phyloP scores from a whole-genome alignment of 495 filamentous ascomycete genomes.

The Penicillium bialowiezense region DNA sequence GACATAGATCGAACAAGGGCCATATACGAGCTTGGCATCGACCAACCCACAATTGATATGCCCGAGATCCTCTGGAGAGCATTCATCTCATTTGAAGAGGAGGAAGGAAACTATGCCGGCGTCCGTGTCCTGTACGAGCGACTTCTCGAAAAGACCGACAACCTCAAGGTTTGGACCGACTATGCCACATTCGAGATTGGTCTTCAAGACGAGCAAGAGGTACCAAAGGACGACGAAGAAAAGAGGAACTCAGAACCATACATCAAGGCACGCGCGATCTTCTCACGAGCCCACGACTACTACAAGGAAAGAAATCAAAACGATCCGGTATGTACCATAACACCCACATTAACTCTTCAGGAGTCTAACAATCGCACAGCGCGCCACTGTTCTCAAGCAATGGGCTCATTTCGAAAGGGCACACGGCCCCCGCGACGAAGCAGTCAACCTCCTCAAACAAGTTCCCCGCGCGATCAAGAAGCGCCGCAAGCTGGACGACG shows the following conservation, averaged over 20 bases:
- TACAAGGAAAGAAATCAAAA: conserved; percentile 93
- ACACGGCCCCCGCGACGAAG: conserved; percentile 73
- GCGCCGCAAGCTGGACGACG: conserved; percentile 89
- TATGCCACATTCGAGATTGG: conserved; percentile 98
- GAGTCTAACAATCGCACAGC: conserved; percentile 43
- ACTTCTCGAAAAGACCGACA: conserved; percentile 85
- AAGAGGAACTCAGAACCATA: conserved; percentile 60
- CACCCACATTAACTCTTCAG: not conserved
- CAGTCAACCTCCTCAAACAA: conserved; percentile 82
- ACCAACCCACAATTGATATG: conserved; percentile 88
- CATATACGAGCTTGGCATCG: conserved; percentile 88
- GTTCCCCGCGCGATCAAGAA: conserved; percentile 95
- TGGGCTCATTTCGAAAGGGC: conserved; percentile 90
- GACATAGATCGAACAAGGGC: conserved; percentile 84
- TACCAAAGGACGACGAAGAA: conserved; percentile 71
- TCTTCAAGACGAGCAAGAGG: conserved; percentile 61
- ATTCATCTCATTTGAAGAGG: conserved; percentile 97
- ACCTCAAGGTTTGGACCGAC: conserved; percentile 98
- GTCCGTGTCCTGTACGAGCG: conserved; percentile 86
- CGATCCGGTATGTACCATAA: conserved; percentile 62
- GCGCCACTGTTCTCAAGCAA: conserved; percentile 82
- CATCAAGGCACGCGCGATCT: conserved; percentile 72
- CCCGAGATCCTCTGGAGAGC: conserved; percentile 95
- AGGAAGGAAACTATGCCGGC: conserved; percentile 82
- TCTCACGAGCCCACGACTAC: conserved; percentile 79